Evolutionary conservation across 2,329 filamentous ascomycete species (phyloP).

Genomic region (Rutstroemia sp.): DNA sequence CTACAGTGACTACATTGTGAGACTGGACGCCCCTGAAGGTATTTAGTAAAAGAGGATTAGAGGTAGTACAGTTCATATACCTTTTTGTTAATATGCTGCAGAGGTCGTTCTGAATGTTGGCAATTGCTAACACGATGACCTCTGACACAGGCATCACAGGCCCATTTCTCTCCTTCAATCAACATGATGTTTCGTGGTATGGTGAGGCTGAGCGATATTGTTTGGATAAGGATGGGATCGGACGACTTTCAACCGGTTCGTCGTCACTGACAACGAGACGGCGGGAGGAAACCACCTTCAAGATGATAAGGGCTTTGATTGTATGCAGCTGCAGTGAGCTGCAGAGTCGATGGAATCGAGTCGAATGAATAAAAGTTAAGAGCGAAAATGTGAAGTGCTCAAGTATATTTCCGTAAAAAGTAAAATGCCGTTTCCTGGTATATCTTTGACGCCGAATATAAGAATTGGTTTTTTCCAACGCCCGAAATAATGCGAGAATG

Average conservation of each 20-base stretch:
- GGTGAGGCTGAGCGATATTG: not conserved
- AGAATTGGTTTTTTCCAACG: conserved; percentile 17
- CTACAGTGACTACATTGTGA: conserved; percentile 98
- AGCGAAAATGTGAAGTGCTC: conserved; percentile 4
- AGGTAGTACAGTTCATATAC: conserved; percentile 14
- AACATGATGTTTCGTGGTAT: conserved; percentile 46
- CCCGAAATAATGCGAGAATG: conserved; percentile 21
- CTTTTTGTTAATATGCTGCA: conserved; percentile 95
- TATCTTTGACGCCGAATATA: conserved; percentile 20
- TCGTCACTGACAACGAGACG: conserved; percentile 1
- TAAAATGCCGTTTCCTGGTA: conserved; percentile 22
- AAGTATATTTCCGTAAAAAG: conserved; percentile 9
- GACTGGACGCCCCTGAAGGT: conserved; percentile 66
- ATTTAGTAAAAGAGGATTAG: not conserved
- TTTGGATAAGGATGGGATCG: conserved; percentile 7
- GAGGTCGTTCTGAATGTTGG: conserved; percentile 84
- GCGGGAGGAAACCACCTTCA: conserved; percentile 20
- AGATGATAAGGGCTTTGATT: conserved; percentile 20
- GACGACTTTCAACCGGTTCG: conserved; percentile 20
- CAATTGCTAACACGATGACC: conserved; percentile 99
- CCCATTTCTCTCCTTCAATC: conserved; percentile 94
- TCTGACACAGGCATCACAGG: conserved; percentile 87
- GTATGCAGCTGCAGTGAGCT: conserved; percentile 25
- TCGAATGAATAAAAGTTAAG: conserved; percentile 18
- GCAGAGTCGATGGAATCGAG: conserved; percentile 30